phyloP scores from a whole-genome alignment of 257 asterid species.

The Nyctanthes arbortristis region DNA sequence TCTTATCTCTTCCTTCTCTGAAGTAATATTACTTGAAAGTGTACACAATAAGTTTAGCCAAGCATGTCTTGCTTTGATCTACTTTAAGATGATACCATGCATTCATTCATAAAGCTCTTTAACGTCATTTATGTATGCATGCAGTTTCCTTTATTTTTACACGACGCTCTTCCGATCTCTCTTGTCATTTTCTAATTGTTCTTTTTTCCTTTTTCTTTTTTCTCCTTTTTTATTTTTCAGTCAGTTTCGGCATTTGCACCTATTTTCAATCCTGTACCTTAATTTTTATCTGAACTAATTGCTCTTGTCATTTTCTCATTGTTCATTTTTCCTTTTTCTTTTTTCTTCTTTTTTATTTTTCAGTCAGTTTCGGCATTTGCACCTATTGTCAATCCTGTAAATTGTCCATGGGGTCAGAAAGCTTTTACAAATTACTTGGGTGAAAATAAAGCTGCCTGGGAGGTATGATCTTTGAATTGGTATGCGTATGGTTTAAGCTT shows the following conservation, averaged over 20 bases:
- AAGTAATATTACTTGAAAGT: background rate
- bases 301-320: background rate
- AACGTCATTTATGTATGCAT: background rate
- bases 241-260: no score
- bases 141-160: no score
- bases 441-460: slow-evolving; percentile 79
- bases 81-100: background rate
- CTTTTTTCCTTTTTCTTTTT: no score
- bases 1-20: no score
- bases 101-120: background rate
- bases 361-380: slow-evolving; percentile 97
- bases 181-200: no score
- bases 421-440: slow-evolving; percentile 94
- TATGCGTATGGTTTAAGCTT: background rate
- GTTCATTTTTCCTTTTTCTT: no score
- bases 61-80: background rate
- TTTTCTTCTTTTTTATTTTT: background rate
- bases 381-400: slow-evolving; percentile 76
- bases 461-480: slow-evolving; percentile 52
- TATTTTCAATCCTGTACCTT: no score
- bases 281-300: background rate
- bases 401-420: slow-evolving; percentile 98
- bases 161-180: no score
- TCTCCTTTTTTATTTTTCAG: no score
- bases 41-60: background rate